Conservation (phyloP, 2,329 filamentous ascomycete genomes). For the Epicoccum sorghinum region DNA sequence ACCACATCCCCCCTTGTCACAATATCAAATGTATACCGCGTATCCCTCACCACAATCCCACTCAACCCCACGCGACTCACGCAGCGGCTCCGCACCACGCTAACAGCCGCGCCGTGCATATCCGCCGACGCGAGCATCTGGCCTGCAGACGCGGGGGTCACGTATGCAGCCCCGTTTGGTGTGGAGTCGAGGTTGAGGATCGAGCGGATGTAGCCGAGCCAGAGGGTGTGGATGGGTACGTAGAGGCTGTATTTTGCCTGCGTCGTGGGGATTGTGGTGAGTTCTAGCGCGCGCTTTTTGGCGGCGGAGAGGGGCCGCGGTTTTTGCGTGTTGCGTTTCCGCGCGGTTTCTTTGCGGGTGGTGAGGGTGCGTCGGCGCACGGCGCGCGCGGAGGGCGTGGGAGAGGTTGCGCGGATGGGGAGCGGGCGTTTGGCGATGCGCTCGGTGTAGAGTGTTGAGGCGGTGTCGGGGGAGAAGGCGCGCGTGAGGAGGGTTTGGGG, state of each 20-base stretch:
- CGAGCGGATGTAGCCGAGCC: constrained; percentile 85
- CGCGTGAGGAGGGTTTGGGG: constrained; percentile 69
- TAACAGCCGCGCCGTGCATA: constrained; percentile 83
- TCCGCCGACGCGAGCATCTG: constrained; percentile 83
- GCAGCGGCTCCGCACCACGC: constrained; percentile 83
- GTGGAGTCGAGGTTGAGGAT: constrained; percentile 66
- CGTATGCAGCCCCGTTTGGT: constrained; percentile 37
- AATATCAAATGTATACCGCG: constrained; percentile 83
- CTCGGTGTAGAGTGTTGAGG: constrained; percentile 75
- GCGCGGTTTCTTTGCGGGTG: constrained; percentile 40
- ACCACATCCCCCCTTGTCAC: constrained; percentile 73
- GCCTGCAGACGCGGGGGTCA: constrained; percentile 66
- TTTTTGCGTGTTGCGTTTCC: constrained; percentile 54
- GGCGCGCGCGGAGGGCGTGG: constrained; percentile 57
- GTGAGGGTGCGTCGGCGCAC: constrained; percentile 60
- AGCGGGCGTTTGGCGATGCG: constrained; percentile 84
- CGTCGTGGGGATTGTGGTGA: constrained; percentile 75
- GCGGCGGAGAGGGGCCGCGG: constrained; percentile 77
- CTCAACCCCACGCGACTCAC: constrained; percentile 79
- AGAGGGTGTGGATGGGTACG: constrained; percentile 76
- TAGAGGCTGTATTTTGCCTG: constrained; percentile 78
- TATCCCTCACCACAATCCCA: constrained; percentile 89
- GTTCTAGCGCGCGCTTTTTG: constrained; percentile 72
- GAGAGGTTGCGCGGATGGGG: constrained; percentile 76
- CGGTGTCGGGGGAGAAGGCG: constrained; percentile 77